Percentiles rank a stretch among this genome's conserved stretches.
phyloP scores from a whole-genome alignment of 169 alveolate genomes.

The Prorocentrum cordatum region DNA sequence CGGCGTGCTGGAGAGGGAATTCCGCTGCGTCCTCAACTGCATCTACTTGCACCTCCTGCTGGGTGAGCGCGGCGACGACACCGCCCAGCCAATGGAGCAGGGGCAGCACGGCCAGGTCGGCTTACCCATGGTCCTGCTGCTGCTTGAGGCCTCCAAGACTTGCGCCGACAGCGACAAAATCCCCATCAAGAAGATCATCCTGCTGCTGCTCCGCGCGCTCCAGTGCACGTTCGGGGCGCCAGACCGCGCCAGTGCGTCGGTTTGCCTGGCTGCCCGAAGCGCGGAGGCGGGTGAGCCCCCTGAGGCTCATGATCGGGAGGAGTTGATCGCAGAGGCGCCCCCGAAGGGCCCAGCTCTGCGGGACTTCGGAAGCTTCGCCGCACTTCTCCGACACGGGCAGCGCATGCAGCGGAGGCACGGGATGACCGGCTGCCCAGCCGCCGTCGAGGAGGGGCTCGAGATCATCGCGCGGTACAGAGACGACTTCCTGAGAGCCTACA shows the following conservation, averaged over 20 bases:
- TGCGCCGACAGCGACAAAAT: background rate
- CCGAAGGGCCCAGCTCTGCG: background rate
- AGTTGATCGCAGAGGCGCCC: background rate
- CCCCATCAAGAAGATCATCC: background rate
- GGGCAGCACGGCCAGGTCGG: too few relatives aligned
- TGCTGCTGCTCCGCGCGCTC: background rate
- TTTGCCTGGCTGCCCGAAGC: background rate
- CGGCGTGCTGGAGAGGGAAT: too few relatives aligned
- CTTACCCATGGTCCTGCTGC: background rate
- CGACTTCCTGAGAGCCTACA: background rate
- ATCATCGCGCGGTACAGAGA: background rate
- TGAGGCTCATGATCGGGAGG: too few relatives aligned
- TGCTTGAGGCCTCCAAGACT: background rate
- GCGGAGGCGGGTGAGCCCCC: too few relatives aligned
- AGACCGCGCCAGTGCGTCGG: background rate
- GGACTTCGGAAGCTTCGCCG: background rate
- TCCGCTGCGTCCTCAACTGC: background rate
- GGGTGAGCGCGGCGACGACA: too few relatives aligned
- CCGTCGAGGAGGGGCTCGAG: background rate
- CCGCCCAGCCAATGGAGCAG: too few relatives aligned
- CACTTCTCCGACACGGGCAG: background rate
- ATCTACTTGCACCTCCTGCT: background rate
- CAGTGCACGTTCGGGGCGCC: background rate
- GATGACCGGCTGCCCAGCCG: background rate
- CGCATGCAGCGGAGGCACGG: background rate